Percentiles rank a stretch among this genome's conserved stretches.
phyloP scores from a whole-genome alignment of 345 rosid genomes.

The Brassica juncea region DNA sequence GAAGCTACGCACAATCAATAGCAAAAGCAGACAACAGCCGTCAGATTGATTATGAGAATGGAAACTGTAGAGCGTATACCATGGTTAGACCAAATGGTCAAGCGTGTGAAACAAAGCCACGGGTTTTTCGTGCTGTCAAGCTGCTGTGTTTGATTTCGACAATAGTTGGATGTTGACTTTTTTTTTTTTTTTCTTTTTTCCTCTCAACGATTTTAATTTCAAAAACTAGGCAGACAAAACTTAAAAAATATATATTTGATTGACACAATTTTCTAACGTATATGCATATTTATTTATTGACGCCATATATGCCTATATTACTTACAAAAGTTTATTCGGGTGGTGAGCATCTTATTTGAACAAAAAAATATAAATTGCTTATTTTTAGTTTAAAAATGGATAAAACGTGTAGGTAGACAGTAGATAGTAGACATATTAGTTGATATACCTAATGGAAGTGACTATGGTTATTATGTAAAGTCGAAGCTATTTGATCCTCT shows the following conservation, averaged over 20 bases:
- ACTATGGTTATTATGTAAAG: constrained; percentile 38
- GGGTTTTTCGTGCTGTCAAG: constrained; percentile 35
- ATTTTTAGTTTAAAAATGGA: not conserved
- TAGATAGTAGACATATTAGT: constrained; percentile 26
- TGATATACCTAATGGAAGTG: constrained; percentile 27
- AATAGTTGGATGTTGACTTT: constrained; percentile 40
- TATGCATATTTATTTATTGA: not conserved
- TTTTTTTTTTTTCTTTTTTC: not conserved
- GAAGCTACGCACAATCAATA: constrained; percentile 31
- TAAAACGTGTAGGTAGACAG: constrained; percentile 33
- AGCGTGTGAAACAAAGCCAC: constrained; percentile 26
- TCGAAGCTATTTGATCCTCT: constrained; percentile 21
- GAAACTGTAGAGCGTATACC: constrained; percentile 13
- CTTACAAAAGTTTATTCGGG: not conserved
- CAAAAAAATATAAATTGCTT: not conserved
- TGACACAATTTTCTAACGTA: not conserved
- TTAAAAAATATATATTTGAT: not conserved
- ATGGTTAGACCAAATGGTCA: not conserved
- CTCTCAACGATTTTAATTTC: not conserved
- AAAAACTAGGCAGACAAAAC: not conserved
- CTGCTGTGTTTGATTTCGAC: constrained; percentile 40
- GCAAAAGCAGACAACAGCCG: constrained; percentile 18
- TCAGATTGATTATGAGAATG: constrained; percentile 14
- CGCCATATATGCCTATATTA: no score
- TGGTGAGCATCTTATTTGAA: constrained; percentile 23